Evolutionary conservation across 2,329 filamentous ascomycete genomes (phyloP).

Genomic region (Aspergillus niger): DNA sequence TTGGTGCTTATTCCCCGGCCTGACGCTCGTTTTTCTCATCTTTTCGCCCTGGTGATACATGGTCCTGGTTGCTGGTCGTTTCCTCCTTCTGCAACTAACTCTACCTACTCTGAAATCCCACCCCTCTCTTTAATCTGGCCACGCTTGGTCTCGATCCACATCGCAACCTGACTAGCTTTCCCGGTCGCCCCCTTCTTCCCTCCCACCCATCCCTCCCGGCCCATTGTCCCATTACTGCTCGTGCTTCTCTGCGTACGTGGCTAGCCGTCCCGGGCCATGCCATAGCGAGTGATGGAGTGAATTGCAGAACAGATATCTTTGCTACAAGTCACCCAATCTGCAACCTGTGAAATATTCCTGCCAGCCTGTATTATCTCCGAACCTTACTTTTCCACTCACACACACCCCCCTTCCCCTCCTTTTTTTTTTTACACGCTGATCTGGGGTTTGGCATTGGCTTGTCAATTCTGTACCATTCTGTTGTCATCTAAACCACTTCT

Average conservation of each 20-base stretch:
- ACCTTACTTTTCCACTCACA: background rate
- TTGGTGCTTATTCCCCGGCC: constrained; percentile 10
- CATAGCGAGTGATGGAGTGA: constrained; percentile 21
- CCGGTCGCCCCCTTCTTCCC: background rate
- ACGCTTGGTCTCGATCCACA: constrained; percentile 12
- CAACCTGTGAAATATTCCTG: constrained; percentile 17
- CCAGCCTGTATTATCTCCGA: constrained; percentile 18
- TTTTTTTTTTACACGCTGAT: constrained; percentile 18
- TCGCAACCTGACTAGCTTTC: background rate
- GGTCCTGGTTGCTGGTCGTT: constrained; percentile 12
- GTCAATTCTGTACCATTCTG: constrained; percentile 11
- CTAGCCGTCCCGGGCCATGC: constrained; percentile 27
- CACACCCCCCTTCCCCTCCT: constrained; percentile 14
- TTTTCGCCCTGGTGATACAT: constrained; percentile 14
- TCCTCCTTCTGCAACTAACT: constrained; percentile 13
- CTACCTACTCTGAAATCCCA: background rate
- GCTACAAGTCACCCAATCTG: constrained; percentile 21
- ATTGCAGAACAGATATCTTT: constrained; percentile 23
- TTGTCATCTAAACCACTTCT: constrained; percentile 22
- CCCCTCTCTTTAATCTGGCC: constrained; percentile 4
- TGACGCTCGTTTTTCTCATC: constrained; percentile 13
- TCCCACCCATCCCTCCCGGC: background rate
- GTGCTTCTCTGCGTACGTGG: constrained; percentile 27
- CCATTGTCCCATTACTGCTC: constrained; percentile 10
- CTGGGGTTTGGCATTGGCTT: constrained; percentile 22